A percentile compares a stretch with the other conserved stretches of the same genome.
These are phyloP conservation scores for Penicillium sp. DNA, from an alignment of 2,329 filamentous ascomycete species.

Conservation along the genomic window DNA sequence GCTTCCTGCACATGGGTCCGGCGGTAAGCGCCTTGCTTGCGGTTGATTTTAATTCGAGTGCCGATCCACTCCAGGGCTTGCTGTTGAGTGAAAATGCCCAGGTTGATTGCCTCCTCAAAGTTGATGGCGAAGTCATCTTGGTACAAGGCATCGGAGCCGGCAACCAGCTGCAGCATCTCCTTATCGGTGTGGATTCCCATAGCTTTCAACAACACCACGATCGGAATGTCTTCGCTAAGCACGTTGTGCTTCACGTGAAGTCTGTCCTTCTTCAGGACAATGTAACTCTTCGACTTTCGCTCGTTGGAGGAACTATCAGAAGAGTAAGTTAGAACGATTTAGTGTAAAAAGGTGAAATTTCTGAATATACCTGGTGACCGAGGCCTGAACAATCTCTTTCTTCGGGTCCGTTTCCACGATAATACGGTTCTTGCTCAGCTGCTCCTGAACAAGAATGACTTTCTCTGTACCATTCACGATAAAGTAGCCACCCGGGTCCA, in stretches of 20 bases:
- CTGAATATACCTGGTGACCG: conserved; percentile 66
- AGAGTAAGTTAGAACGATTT: conserved; percentile 13
- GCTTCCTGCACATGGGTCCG: conserved; percentile 88
- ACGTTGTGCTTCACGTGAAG: conserved; percentile 92
- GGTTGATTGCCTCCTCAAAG: conserved; percentile 85
- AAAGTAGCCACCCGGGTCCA: conserved; percentile 97
- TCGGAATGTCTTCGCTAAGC: conserved; percentile 87
- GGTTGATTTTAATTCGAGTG: conserved; percentile 80
- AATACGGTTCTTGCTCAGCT: conserved; percentile 97
- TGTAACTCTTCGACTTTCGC: conserved; percentile 95
- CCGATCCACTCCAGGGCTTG: conserved; percentile 94
- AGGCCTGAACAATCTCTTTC: conserved; percentile 91
- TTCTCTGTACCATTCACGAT: conserved; percentile 98
- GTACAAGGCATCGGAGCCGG: conserved; percentile 81
- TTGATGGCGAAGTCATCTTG: conserved; percentile 95
- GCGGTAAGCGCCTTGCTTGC: conserved; percentile 58
- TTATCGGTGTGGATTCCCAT: conserved; percentile 92
- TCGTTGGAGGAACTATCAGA: conserved; percentile 85
- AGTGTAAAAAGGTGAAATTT: background rate
- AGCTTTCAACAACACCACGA: conserved; percentile 88
- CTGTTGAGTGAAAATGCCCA: conserved; percentile 85
- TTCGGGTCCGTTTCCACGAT: conserved; percentile 92
- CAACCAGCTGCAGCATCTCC: conserved; percentile 88
- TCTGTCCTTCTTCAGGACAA: conserved; percentile 88
- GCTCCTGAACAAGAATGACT: conserved; percentile 96